Evolutionary conservation across 2,329 filamentous ascomycete species (phyloP).

Genomic region (Colletotrichum sp.): DNA sequence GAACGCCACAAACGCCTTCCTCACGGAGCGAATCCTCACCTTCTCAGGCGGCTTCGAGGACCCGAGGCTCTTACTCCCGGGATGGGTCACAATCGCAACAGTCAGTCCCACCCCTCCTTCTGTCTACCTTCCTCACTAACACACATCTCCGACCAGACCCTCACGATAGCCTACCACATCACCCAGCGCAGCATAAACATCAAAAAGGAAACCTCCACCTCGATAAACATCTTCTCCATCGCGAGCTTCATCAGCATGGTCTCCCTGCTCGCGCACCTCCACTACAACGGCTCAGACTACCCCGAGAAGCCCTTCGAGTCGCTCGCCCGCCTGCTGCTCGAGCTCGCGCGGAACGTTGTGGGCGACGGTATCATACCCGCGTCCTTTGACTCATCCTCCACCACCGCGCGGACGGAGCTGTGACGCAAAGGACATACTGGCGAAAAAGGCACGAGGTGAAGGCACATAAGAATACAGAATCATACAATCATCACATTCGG

Average conservation of each 20-base stretch:
- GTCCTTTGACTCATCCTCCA: not conserved
- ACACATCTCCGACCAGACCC: slow-evolving; percentile 50
- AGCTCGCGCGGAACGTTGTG: not conserved
- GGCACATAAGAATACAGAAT: not conserved
- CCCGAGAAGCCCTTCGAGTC: slow-evolving; percentile 55
- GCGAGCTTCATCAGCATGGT: slow-evolving; percentile 80
- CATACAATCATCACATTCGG: not conserved
- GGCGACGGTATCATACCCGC: not conserved
- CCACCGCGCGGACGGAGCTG: not conserved
- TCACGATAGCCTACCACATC: slow-evolving; percentile 78
- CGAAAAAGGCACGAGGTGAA: not conserved
- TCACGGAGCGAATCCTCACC: slow-evolving; percentile 75
- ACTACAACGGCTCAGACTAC: slow-evolving; percentile 66
- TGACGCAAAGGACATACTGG: not conserved
- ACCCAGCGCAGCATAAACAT: slow-evolving; percentile 82
- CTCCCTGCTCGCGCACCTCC: slow-evolving; percentile 69
- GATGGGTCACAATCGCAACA: slow-evolving; percentile 80
- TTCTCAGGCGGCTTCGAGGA: slow-evolving; percentile 74
- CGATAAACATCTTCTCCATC: slow-evolving; percentile 78
- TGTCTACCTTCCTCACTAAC: not conserved
- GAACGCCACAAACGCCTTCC: slow-evolving; percentile 76
- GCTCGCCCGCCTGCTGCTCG: slow-evolving; percentile 1
- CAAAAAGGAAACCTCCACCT: slow-evolving; percentile 78
- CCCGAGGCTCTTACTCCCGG: slow-evolving; percentile 73
- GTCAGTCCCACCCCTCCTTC: slow-evolving; percentile 45